Percentiles rank a stretch among this genome's conserved stretches.
phyloP scores from a whole-genome alignment of 169 alveolate species.

The Plasmodium gallinaceum region DNA sequence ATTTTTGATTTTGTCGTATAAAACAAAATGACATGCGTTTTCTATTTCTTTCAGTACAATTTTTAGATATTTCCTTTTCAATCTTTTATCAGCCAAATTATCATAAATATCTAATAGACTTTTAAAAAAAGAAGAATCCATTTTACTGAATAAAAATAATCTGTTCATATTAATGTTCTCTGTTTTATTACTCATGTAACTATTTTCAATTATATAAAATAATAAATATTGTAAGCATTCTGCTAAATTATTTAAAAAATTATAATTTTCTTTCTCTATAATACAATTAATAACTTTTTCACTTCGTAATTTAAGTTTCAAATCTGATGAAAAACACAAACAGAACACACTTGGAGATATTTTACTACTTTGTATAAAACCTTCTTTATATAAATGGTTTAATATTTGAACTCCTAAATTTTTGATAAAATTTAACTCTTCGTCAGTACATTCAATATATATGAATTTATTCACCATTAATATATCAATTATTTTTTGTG shows the following conservation, averaged over 20 bases:
- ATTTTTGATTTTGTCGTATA: constrained; percentile 39
- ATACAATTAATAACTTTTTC: constrained; percentile 55
- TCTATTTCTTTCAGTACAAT: constrained; percentile 67
- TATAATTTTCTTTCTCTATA: constrained; percentile 58
- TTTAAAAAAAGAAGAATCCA: constrained; percentile 51
- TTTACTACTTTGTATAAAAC: constrained; percentile 58
- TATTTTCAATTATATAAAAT: constrained; percentile 70
- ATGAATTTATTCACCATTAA: constrained; percentile 33
- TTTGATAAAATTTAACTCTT: constrained; percentile 51
- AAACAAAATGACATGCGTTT: constrained; percentile 48
- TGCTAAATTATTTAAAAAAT: constrained; percentile 43
- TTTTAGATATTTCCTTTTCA: constrained; percentile 55
- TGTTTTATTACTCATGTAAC: constrained; percentile 15
- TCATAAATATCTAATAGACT: constrained; percentile 49
- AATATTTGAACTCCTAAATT: constrained; percentile 56
- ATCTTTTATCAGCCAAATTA: constrained; percentile 11
- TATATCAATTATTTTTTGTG: constrained; percentile 39
- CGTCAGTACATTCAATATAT: constrained; percentile 59
- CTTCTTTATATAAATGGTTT: constrained; percentile 53
- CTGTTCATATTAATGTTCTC: not conserved
- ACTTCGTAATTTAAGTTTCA: constrained; percentile 43
- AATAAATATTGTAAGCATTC: constrained; percentile 66
- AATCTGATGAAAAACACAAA: constrained; percentile 49
- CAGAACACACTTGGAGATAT: constrained; percentile 47
- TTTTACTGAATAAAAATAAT: constrained; percentile 37